A percentile compares a stretch with the other conserved stretches of the same genome.
Evolutionary conservation across 1,284 basidiomycete genomes (phyloP).

Genomic region (Microbotryum scabiosae): DNA sequence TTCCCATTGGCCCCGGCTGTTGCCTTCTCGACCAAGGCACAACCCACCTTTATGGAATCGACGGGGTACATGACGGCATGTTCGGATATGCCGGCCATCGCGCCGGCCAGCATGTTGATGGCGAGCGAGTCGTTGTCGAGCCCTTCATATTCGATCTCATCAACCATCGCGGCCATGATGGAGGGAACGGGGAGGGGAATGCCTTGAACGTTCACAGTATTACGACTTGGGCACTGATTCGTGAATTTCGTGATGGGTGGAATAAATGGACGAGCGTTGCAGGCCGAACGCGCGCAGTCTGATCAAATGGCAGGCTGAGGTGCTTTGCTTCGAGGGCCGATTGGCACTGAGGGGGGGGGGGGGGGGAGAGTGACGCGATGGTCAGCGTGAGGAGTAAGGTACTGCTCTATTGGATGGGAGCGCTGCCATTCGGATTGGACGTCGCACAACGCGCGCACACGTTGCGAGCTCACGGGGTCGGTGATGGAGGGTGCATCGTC

Average conservation of each 20-base stretch:
- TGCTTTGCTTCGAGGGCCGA: neutral
- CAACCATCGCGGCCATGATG: slow-evolving; percentile 8
- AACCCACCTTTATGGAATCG: slow-evolving; percentile 88
- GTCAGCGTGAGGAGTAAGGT: neutral
- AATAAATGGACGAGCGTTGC: neutral
- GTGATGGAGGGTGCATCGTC: too few species aligned
- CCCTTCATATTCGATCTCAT: slow-evolving; percentile 30
- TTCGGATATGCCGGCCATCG: slow-evolving; percentile 94
- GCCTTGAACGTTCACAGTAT: neutral
- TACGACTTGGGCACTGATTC: neutral
- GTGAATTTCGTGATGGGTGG: neutral
- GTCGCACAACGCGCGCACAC: too few species aligned
- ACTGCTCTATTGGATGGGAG: neutral
- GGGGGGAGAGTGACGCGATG: neutral
- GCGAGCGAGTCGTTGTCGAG: slow-evolving; percentile 36
- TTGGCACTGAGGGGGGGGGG: neutral
- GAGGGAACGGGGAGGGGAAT: neutral
- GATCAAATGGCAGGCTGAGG: neutral
- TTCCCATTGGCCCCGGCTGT: neutral
- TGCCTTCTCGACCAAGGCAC: neutral
- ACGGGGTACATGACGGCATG: slow-evolving; percentile 98
- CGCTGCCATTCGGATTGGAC: too few species aligned
- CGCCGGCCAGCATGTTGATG: slow-evolving; percentile 95
- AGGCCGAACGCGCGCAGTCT: neutral
- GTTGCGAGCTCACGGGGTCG: too few species aligned